Evolutionary conservation across 345 rosid genomes (phyloP).

Genomic region (Hibiscus mutabilis): DNA sequence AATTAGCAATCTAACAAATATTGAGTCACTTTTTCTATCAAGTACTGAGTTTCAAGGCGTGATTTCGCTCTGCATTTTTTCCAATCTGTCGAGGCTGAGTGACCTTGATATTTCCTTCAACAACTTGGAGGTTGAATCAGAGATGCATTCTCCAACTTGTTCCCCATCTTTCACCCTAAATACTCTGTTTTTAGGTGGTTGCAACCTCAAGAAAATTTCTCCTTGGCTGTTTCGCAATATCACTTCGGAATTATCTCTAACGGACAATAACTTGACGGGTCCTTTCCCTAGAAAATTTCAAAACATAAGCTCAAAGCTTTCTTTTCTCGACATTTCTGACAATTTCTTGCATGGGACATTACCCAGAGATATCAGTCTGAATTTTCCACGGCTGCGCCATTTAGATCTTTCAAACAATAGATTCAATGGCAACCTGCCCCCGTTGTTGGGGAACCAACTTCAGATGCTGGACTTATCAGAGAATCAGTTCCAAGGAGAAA

Average conservation of each 20-base stretch:
- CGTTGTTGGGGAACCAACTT: slow-evolving; percentile 2
- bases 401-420: neutral
- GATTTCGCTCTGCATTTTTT: slow-evolving; percentile 7
- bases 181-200: slow-evolving; percentile 5
- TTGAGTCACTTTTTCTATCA: neutral
- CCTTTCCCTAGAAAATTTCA: neutral
- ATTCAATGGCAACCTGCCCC: neutral
- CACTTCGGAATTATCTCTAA: neutral
- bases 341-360: neutral
- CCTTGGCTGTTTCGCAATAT: slow-evolving; percentile 9
- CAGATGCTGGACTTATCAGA: neutral
- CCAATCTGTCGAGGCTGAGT: slow-evolving; percentile 10
- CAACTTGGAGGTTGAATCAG: neutral
- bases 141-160: slow-evolving; percentile 1
- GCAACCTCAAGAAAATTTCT: slow-evolving; percentile 12
- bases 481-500: neutral
- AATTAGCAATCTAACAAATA: slow-evolving; percentile 9
- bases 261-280: slow-evolving; percentile 9
- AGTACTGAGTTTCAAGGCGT: neutral
- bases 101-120: slow-evolving; percentile 11
- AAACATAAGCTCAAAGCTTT: slow-evolving; percentile 9
- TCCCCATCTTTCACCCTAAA: slow-evolving; percentile 8
- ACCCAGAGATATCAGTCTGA: slow-evolving; percentile 5
- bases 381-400: neutral
- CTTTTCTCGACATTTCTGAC: slow-evolving; percentile 2